These are phyloP conservation scores for Medicago arabica DNA, from an alignment of 306 rosid genomes.

Conservation along the genomic window DNA sequence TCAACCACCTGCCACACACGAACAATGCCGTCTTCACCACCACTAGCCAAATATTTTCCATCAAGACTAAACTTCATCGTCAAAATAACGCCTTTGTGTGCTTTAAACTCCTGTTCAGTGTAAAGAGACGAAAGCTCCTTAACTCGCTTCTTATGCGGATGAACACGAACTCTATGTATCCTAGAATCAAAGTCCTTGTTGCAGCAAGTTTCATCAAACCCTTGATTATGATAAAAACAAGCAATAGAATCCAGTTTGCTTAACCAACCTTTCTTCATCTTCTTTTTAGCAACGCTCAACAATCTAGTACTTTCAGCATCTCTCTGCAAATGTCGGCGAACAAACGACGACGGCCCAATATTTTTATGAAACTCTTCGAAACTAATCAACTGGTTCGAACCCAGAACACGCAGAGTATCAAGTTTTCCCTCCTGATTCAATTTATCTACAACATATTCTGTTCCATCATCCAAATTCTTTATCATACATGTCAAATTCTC, in stretches of 20 bases:
- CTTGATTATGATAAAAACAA: slow-evolving; percentile 54
- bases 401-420: slow-evolving; percentile 49
- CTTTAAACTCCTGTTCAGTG: slow-evolving; percentile 69
- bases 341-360: slow-evolving; percentile 54
- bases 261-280: slow-evolving; percentile 65
- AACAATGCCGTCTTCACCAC: slow-evolving; percentile 80
- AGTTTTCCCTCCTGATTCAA: slow-evolving; percentile 52
- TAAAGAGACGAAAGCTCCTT: slow-evolving; percentile 82
- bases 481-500: slow-evolving; percentile 50
- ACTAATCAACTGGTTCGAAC: slow-evolving; percentile 54
- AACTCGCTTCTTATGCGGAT: slow-evolving; percentile 56
- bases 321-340: slow-evolving; percentile 56
- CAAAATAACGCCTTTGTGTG: slow-evolving; percentile 79
- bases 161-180: slow-evolving; percentile 66
- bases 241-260: slow-evolving; percentile 60
- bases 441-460: slow-evolving; percentile 56
- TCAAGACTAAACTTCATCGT: slow-evolving; percentile 87
- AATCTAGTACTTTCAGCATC: slow-evolving; percentile 49
- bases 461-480: slow-evolving; percentile 64
- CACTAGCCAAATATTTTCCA: slow-evolving; percentile 82
- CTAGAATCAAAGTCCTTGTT: slow-evolving; percentile 48
- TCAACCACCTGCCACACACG: slow-evolving; percentile 83
- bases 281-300: slow-evolving; percentile 46
- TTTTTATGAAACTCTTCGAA: slow-evolving; percentile 55
- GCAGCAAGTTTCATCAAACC: slow-evolving; percentile 41